Base-by-base conservation (phyloP, 139 green algal genomes). In the Haematococcus sp. region DNA sequence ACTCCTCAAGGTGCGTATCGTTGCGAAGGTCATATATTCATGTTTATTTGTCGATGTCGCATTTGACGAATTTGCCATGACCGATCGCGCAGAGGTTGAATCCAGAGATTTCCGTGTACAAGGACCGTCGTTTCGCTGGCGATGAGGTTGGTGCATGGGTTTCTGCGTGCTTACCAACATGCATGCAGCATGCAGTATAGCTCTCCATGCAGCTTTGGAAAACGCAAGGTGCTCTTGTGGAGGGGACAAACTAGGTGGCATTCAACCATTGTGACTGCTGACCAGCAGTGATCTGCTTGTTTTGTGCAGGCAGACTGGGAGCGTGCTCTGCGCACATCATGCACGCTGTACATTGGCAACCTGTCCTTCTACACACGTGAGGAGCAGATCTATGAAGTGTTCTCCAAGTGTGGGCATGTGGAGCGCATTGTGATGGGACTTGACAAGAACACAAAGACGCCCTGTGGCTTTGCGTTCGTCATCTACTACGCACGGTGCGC, bases 401-500 rank as follows among this genome's bases (percentile, higher is more conserved):
- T 68, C 13, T 68, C 61, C 17, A 68, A 68, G 31, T 68, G 61
- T 51, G 60, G 95, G 2, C 85, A 93, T 40, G 83, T 99, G 25
- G 88, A 93, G 68, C 85, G 88, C 28, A 92, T 99, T 44, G 81
- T 98, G 35, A 98, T 99, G 94, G 96, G 96, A 0, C 87, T 99
- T 59, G 93, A 99, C 87, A 91, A 92, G 75, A 77, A 91, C 33
- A 85, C 79, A 34, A 91, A 88, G 71, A 98, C 94, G 32, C 96
- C 96, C 30, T 99, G 96, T 77, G 96, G 96, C 64, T 99, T 99
- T 76, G 94, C 86, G 61, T 99, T 99, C 67, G 94, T 98, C 30
- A 87, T 94, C 27, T 98, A 94, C 73, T 88, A 93, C 83, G 89
- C 76, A 1, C 55, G 73, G 64, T 73, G 52, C 52, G 52, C 20